Percentiles rank a stretch among this genome's conserved stretches.
Conservation (phyloP, 2,329 filamentous ascomycete genomes). For the Talaromyces albobiverticillius region DNA sequence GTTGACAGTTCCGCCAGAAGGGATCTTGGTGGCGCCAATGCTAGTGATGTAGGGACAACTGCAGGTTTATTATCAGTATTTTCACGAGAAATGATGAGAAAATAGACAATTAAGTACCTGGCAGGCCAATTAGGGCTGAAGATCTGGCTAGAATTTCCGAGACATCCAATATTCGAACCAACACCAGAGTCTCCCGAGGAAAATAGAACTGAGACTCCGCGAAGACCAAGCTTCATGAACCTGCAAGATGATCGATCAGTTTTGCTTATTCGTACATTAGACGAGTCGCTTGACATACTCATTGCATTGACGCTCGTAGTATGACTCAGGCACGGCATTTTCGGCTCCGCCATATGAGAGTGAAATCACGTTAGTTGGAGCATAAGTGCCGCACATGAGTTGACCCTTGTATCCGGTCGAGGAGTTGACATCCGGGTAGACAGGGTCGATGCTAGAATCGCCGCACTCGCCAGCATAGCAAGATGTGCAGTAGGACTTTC, state of each 20-base stretch:
- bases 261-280: not conserved
- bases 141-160: slow-evolving; percentile 12
- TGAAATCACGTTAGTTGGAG: slow-evolving; percentile 56
- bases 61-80: not conserved
- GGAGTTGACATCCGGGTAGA: slow-evolving; percentile 45
- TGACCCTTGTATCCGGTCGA: slow-evolving; percentile 44
- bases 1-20: slow-evolving; percentile 1
- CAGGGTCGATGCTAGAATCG: slow-evolving; percentile 51
- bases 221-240: slow-evolving; percentile 36
- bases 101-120: not conserved
- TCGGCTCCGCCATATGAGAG: slow-evolving; percentile 58
- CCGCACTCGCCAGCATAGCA: slow-evolving; percentile 50
- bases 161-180: slow-evolving; percentile 9
- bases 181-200: slow-evolving; percentile 30
- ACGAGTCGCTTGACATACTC: slow-evolving; percentile 20
- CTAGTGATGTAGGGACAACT: slow-evolving; percentile 52
- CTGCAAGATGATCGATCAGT: not conserved
- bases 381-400: slow-evolving; percentile 36
- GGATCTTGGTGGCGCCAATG: slow-evolving; percentile 35
- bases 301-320: slow-evolving; percentile 50
- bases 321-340: slow-evolving; percentile 50
- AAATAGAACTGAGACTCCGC: slow-evolving; percentile 30
- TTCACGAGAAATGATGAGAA: not conserved
- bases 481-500: slow-evolving; percentile 51
- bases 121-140: slow-evolving; percentile 15